Percentiles rank a stretch among this genome's conserved stretches.
Conservation (phyloP, 73 alveolate genomes). For the Diophrys sp. region DNA sequence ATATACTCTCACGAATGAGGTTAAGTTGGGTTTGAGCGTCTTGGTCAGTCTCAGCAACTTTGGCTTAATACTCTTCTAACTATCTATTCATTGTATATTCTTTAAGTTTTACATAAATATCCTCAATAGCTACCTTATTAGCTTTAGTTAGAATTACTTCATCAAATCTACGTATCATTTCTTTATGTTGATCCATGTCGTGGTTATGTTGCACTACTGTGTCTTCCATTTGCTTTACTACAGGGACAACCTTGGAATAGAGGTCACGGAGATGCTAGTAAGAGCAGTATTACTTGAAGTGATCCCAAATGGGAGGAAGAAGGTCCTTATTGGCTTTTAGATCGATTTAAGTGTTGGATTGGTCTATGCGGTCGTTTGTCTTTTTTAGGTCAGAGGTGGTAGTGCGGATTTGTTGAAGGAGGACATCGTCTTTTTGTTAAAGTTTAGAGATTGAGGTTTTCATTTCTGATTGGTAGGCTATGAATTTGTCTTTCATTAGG, state of each 20-base stretch:
- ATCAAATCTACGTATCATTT: conserved; percentile 16
- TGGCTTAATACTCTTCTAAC: not conserved
- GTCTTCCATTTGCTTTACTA: conserved; percentile 1
- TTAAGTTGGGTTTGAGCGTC: not conserved
- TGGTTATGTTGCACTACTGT: not conserved
- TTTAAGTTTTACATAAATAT: not conserved
- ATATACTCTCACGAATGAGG: not conserved
- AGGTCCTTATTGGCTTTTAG: no score
- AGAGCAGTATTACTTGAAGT: conserved; percentile 14
- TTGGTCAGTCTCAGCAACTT: not conserved
- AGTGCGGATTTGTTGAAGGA: no score
- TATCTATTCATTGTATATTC: not conserved
- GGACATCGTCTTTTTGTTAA: no score
- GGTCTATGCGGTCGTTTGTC: no score
- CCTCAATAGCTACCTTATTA: conserved; percentile 13
- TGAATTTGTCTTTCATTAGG: no score
- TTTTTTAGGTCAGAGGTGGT: no score
- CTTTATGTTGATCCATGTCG: conserved; percentile 20
- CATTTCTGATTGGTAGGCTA: no score
- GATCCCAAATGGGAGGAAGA: no score
- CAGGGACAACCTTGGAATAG: conserved; percentile 12
- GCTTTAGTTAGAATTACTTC: conserved; percentile 24
- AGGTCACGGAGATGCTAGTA: conserved; percentile 4
- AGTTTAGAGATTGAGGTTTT: no score
- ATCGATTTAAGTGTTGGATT: no score